A percentile compares a stretch with the other conserved stretches of the same genome.
Conservation (phyloP, 352 stramenopile genomes). For the Blastocystis sp. region DNA sequence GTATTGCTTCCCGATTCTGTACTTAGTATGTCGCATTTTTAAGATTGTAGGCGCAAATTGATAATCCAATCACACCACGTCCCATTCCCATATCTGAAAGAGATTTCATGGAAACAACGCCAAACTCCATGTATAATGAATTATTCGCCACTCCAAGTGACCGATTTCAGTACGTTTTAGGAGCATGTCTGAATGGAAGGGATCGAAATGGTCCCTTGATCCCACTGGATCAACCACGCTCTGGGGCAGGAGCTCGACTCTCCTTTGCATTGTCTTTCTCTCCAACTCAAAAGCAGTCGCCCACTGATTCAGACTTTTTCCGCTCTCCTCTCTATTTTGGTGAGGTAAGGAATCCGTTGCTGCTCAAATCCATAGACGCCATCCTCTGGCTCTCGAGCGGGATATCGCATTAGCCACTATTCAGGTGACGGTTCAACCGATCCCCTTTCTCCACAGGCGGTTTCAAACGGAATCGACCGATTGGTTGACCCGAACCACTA, state of each 20-base stretch:
- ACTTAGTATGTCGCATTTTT: neutral
- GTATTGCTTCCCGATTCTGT: no score
- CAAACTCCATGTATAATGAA: neutral
- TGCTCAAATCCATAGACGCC: neutral
- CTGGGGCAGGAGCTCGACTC: neutral
- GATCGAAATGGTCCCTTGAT: neutral
- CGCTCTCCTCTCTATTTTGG: neutral
- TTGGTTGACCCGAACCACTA: neutral
- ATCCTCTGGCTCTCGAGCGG: neutral
- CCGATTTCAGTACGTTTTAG: neutral
- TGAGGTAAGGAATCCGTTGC: neutral
- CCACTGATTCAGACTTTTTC: neutral
- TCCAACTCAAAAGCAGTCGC: neutral
- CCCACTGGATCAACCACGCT: neutral
- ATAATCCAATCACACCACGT: neutral
- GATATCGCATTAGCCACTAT: conserved; percentile 5
- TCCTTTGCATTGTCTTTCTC: neutral
- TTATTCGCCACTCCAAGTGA: neutral
- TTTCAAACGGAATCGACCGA: neutral
- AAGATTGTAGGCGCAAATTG: neutral
- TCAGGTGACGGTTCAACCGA: neutral
- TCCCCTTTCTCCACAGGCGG: neutral
- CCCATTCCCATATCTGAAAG: neutral
- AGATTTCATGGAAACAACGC: neutral
- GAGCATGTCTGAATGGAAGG: neutral